Conservation (phyloP, 495 filamentous ascomycete species). For the Tuber umbilicatum region DNA sequence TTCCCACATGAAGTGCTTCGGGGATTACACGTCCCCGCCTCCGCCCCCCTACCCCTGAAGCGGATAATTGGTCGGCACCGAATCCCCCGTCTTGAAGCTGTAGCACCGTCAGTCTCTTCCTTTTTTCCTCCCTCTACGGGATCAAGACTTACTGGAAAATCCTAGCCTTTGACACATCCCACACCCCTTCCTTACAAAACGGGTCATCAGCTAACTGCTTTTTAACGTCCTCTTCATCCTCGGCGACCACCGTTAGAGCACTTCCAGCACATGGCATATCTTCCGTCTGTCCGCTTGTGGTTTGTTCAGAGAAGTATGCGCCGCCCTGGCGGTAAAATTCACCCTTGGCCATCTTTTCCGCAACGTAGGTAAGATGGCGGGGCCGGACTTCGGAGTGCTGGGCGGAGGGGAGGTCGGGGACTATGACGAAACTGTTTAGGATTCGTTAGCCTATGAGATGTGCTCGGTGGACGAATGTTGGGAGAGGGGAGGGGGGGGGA, state of each 20-base stretch:
- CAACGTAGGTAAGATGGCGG: background rate
- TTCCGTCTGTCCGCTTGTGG: background rate
- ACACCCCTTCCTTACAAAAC: conserved; percentile 64
- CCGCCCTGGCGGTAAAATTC: background rate
- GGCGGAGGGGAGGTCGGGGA: background rate
- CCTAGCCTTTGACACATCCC: conserved; percentile 64
- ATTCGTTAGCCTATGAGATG: background rate
- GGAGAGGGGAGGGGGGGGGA: background rate
- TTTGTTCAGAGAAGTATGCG: background rate
- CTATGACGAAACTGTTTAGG: background rate
- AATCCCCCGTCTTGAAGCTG: background rate
- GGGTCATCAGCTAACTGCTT: conserved; percentile 38
- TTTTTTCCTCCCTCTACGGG: too few relatives aligned
- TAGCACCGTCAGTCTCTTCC: background rate
- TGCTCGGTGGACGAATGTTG: background rate
- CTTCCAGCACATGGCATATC: background rate
- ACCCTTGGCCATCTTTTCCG: background rate
- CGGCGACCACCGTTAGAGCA: background rate
- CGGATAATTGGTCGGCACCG: background rate
- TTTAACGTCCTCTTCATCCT: background rate
- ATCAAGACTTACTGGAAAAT: conserved; percentile 17
- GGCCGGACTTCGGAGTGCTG: background rate
- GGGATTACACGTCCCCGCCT: background rate
- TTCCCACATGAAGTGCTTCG: background rate
- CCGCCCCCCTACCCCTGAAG: background rate